These are phyloP conservation scores for Calonectria leucothoes DNA, from an alignment of 2,329 filamentous ascomycete species.

Conservation along the genomic window DNA sequence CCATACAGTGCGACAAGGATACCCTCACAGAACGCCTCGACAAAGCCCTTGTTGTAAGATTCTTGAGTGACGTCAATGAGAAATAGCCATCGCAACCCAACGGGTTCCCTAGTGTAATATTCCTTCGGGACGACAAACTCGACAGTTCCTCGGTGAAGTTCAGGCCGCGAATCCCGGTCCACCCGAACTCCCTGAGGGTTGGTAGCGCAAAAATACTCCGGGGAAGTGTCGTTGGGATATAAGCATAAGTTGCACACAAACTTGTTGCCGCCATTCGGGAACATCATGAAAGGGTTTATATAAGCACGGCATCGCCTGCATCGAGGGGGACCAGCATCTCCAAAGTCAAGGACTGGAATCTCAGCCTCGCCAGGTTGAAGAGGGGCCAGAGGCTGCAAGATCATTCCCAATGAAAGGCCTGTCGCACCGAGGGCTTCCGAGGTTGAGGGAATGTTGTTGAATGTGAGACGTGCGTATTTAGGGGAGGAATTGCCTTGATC, in stretches of 20 bases:
- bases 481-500: constrained; percentile 98
- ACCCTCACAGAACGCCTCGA: constrained; percentile 91
- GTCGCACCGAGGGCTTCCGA: constrained; percentile 84
- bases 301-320: constrained; percentile 95
- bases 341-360: constrained; percentile 95
- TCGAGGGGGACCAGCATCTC: constrained; percentile 87
- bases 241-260: constrained; percentile 99
- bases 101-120: constrained; percentile 96
- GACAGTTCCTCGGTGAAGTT: constrained; percentile 90
- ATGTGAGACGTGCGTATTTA: constrained; percentile 88
- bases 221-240: constrained; percentile 92
- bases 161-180: constrained; percentile 88
- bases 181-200: constrained; percentile 88
- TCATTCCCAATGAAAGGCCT: constrained; percentile 84
- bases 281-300: constrained; percentile 99
- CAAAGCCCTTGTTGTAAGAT: constrained; percentile 88
- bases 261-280: constrained; percentile 92
- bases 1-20: constrained; percentile 89
- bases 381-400: constrained; percentile 88
- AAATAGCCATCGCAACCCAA: constrained; percentile 89
- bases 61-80: constrained; percentile 94
- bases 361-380: constrained; percentile 86
- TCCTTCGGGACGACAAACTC: constrained; percentile 98
- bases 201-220: constrained; percentile 93
- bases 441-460: constrained; percentile 92